A percentile compares a stretch with the other conserved stretches of the same genome.
Evolutionary conservation across 306 rosid genomes (phyloP).

Genomic region (Rosa multiflora): DNA sequence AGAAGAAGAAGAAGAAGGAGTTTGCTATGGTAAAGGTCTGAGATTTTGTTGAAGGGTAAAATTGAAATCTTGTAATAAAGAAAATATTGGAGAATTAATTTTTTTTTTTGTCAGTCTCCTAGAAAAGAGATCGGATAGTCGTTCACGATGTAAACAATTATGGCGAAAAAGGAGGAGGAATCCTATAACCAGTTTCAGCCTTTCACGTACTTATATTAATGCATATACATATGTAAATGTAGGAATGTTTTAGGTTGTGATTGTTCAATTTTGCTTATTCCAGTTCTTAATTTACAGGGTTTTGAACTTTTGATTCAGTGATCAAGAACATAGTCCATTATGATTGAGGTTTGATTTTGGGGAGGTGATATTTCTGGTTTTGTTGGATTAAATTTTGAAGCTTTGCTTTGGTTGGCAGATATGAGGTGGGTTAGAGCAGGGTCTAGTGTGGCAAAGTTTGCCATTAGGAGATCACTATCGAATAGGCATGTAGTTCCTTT

Average conservation of each 20-base stretch:
- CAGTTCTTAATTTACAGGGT: not conserved
- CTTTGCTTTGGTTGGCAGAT: conserved; percentile 22
- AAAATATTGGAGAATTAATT: no score
- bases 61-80: not conserved
- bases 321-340: not conserved
- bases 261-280: not conserved
- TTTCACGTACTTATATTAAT: not conserved
- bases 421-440: conserved; percentile 95
- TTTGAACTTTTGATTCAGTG: not conserved
- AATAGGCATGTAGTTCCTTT: conserved; percentile 45
- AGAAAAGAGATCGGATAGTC: not conserved
- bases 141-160: not conserved
- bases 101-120: no score
- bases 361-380: not conserved
- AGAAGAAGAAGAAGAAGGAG: no score
- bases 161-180: not conserved
- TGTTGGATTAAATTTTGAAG: not conserved
- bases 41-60: not conserved
- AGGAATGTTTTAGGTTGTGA: not conserved
- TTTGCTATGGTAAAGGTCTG: not conserved
- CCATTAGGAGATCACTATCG: conserved; percentile 54
- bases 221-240: not conserved
- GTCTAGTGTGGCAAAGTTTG: conserved; percentile 65
- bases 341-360: conserved; percentile 9
- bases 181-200: no score